These are phyloP conservation scores for Lepiota venenata DNA, from an alignment of 768 basidiomycete species.

Conservation along the genomic window DNA sequence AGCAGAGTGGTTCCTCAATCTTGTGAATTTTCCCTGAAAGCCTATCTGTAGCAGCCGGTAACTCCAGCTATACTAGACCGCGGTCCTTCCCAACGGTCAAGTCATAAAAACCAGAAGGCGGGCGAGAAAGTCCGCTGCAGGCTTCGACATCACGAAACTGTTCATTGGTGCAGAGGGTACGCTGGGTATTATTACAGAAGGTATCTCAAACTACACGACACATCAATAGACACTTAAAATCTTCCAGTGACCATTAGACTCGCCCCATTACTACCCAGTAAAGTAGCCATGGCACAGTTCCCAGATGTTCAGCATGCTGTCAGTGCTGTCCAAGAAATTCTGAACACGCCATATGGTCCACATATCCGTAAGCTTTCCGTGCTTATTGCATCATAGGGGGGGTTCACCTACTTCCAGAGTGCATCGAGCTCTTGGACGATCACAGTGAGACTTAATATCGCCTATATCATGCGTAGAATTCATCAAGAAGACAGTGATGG, in stretches of 20 bases:
- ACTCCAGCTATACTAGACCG: slow-evolving; percentile 48
- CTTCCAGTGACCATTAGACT: slow-evolving; percentile 73
- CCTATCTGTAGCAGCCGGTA: background rate
- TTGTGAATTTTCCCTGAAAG: slow-evolving; percentile 40
- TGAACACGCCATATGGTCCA: slow-evolving; percentile 62
- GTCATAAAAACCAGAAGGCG: slow-evolving; percentile 83
- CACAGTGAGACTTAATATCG: slow-evolving; percentile 40
- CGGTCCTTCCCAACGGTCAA: slow-evolving; percentile 80
- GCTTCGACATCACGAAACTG: slow-evolving; percentile 83
- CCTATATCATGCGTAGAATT: background rate
- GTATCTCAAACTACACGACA: slow-evolving; percentile 25
- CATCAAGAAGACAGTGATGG: slow-evolving; percentile 52
- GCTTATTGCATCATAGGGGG: background rate
- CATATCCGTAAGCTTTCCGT: slow-evolving; percentile 60
- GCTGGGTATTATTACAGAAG: slow-evolving; percentile 86
- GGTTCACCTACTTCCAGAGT: slow-evolving; percentile 46
- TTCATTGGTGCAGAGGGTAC: slow-evolving; percentile 93
- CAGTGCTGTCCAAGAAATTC: slow-evolving; percentile 76
- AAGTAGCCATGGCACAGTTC: slow-evolving; percentile 88
- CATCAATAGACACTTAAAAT: background rate
- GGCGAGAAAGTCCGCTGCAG: slow-evolving; percentile 82
- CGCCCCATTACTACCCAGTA: slow-evolving; percentile 76
- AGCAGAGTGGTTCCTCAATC: slow-evolving; percentile 84
- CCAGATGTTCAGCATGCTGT: slow-evolving; percentile 75
- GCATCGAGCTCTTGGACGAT: slow-evolving; percentile 84